Evolutionary conservation across 129 eudicot genomes (phyloP), one percentile per base, ranked within the genome.

Genomic region (carrot (Daucus carota)): DNA sequence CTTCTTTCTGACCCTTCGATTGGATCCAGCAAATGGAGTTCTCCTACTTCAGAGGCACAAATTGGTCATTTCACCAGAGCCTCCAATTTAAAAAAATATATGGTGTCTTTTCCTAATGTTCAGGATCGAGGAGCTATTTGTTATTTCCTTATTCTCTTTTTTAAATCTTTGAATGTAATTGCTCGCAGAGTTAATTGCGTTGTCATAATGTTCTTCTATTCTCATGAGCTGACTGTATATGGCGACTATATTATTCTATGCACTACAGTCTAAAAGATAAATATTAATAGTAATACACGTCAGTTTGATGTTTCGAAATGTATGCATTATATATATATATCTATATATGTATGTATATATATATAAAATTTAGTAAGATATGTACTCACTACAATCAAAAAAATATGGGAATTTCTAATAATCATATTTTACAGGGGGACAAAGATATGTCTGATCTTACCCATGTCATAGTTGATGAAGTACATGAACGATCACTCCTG

Each of bases 391-490:
- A n/a, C n/a, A n/a, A n/a, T n/a, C n/a, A n/a, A n/a, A n/a, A n/a
- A n/a, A n/a, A n/a, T n/a, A n/a, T n/a, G n/a, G n/a, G n/a, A n/a
- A n/a, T n/a, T n/a, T 28, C 24, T 45, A 17, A 75, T 80, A 44
- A 76, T n/a, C 59, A 79, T 66, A n/a, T 69, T 86, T 63, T 86
- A 79, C 91, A 94, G 99, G 99, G 99, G 48, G 85, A 94, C 83
- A 91, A 73, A 85, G 87, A 86, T 79, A 87, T 94, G 88, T 80
- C 84, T 75, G 96, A 86, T 74, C 83, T 94, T 82, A 91, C 97
- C 83, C 99, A 94, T 89, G 90, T 94, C 81, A 88, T 94, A 74
- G 97, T 94, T 76, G 99, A 94, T 86, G 99, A 94, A 90, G 99
- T 94, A 73, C 99, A 94, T 46, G 99, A 94, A 74, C 87, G 97